Evolutionary conservation across 345 rosid species (phyloP).

Genomic region (Sonneratia alba): DNA sequence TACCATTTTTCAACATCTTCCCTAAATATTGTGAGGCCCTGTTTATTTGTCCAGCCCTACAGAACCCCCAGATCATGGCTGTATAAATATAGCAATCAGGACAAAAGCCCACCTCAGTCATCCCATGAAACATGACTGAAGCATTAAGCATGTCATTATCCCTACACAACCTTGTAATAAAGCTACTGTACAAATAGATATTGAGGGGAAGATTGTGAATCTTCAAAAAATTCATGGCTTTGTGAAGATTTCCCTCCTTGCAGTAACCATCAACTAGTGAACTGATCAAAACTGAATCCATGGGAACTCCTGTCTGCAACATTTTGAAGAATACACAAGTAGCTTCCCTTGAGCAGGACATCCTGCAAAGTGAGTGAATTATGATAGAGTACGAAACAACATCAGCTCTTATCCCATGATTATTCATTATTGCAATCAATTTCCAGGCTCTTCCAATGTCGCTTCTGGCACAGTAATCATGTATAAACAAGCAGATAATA

Average conservation of each 20-base stretch:
- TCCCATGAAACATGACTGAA: conserved; percentile 29
- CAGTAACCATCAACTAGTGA: conserved; percentile 36
- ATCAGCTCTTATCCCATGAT: conserved; percentile 31
- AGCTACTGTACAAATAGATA: conserved; percentile 41
- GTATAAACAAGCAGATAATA: conserved; percentile 28
- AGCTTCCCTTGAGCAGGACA: conserved; percentile 28
- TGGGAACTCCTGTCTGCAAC: conserved; percentile 25
- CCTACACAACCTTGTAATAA: conserved; percentile 30
- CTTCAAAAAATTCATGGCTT: conserved; percentile 33
- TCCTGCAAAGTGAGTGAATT: conserved; percentile 30
- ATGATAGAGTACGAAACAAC: conserved; percentile 34
- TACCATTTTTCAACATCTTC: conserved; percentile 34
- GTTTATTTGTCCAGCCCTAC: conserved; percentile 22
- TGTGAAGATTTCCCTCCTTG: conserved; percentile 27
- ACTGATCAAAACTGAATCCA: conserved; percentile 35
- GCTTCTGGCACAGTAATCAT: conserved; percentile 26
- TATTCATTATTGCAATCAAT: conserved; percentile 32
- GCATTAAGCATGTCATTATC: conserved; percentile 32
- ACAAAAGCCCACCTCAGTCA: conserved; percentile 28
- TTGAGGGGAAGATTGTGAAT: conserved; percentile 26
- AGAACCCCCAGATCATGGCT: conserved; percentile 32
- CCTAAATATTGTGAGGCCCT: conserved; percentile 33
- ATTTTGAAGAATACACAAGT: conserved; percentile 35
- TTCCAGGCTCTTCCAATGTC: conserved; percentile 30
- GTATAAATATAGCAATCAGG: conserved; percentile 43